Evolutionary conservation across 2,329 filamentous ascomycete species (phyloP).

Genomic region (Tolypocladium tundrense): DNA sequence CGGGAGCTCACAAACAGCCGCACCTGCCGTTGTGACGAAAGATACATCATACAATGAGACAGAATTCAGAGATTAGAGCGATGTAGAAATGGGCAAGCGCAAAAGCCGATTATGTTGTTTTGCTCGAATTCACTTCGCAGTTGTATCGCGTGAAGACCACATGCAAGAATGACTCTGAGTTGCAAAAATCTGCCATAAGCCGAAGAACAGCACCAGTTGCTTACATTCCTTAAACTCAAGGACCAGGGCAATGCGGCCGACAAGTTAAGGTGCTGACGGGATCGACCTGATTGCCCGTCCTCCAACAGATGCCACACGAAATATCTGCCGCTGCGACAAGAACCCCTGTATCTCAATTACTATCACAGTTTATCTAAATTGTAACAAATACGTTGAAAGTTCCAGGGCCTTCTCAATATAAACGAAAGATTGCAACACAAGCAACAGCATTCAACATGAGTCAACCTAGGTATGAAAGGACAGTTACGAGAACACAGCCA

Average conservation of each 20-base stretch:
- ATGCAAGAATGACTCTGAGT: background rate
- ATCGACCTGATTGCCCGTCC: background rate
- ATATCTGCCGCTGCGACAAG: too few relatives aligned
- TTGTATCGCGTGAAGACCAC: background rate
- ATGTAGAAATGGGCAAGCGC: too few relatives aligned
- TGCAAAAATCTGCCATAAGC: background rate
- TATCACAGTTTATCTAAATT: too few relatives aligned
- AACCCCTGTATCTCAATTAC: background rate
- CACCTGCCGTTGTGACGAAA: background rate
- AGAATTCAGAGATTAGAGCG: background rate
- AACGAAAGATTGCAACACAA: background rate
- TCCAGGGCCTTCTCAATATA: background rate
- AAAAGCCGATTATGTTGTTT: background rate
- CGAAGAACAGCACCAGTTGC: background rate
- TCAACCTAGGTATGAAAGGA: too few relatives aligned
- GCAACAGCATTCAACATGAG: too few relatives aligned
- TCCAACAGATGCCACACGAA: too few relatives aligned
- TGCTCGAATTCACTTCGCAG: background rate
- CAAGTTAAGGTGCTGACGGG: background rate
- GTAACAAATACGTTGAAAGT: background rate
- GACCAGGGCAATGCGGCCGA: background rate
- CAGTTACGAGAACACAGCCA: background rate
- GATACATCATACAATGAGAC: background rate
- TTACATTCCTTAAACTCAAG: background rate
- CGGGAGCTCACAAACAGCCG: too few relatives aligned